phyloP scores from a whole-genome alignment of 2,329 filamentous ascomycete species.

The Xylariaceae sp. region DNA sequence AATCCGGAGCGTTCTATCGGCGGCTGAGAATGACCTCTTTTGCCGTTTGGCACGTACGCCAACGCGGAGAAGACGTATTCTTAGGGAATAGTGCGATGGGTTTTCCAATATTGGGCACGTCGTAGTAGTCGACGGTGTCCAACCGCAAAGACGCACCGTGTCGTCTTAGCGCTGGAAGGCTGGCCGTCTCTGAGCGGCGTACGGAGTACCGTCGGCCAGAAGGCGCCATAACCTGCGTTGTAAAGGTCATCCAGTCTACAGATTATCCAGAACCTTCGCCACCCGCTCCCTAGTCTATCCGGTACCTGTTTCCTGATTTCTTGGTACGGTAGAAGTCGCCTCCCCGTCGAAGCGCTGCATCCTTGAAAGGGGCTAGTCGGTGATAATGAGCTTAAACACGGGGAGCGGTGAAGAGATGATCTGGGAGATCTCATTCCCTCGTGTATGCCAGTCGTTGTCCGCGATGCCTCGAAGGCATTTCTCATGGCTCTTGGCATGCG shows the following conservation, averaged over 20 bases:
- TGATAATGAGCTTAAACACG: neutral
- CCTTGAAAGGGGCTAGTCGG: neutral
- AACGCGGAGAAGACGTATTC: neutral
- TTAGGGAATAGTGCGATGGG: neutral
- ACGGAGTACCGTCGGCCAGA: neutral
- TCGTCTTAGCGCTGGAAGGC: neutral
- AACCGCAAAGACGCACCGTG: neutral
- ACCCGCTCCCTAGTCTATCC: neutral
- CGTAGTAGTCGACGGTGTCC: neutral
- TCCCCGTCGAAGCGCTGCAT: neutral
- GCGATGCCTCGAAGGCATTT: neutral
- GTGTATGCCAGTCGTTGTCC: neutral
- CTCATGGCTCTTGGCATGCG: neutral
- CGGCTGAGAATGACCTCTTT: neutral
- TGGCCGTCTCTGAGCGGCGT: neutral
- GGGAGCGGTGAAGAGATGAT: neutral
- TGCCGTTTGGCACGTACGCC: neutral
- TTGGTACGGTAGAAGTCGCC: neutral
- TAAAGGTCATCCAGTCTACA: neutral
- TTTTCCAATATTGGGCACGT: neutral
- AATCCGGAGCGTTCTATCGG: neutral
- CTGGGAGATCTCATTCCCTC: neutral
- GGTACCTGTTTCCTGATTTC: neutral
- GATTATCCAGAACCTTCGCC: neutral
- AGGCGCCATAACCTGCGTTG: neutral